These are phyloP conservation scores for Ambrosia trifida DNA, from an alignment of 129 eudicot genomes.

Conservation along the genomic window DNA sequence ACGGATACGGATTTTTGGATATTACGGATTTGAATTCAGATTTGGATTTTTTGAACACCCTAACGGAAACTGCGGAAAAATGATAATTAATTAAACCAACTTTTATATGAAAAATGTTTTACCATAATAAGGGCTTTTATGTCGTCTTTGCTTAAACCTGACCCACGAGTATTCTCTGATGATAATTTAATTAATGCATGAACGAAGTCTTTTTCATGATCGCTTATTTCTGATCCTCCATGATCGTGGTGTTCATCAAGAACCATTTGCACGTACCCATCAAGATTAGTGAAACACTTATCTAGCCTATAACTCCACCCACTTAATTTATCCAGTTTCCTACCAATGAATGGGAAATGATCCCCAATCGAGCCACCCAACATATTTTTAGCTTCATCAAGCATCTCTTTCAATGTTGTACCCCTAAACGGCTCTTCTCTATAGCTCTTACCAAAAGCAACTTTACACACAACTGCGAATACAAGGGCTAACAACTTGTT, in stretches of 20 bases:
- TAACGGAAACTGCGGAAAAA: no score
- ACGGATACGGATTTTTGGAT: no score
- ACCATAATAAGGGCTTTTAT: constrained; percentile 31
- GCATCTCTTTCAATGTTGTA: constrained; percentile 13
- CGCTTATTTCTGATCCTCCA: neutral
- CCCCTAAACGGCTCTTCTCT: neutral
- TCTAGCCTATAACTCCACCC: constrained; percentile 20
- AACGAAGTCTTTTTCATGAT: constrained; percentile 22
- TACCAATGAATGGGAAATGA: constrained; percentile 20
- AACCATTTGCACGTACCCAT: constrained; percentile 24
- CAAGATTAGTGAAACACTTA: constrained; percentile 20
- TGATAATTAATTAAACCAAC: neutral
- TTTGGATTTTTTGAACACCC: no score
- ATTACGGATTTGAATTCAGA: no score
- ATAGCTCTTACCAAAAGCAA: constrained; percentile 19
- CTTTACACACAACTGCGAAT: neutral
- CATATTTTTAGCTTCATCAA: neutral
- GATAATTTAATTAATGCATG: constrained; percentile 15
- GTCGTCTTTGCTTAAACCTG: constrained; percentile 9
- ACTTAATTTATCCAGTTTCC: neutral
- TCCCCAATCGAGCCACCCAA: constrained; percentile 17
- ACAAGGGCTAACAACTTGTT: neutral
- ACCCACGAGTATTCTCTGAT: neutral
- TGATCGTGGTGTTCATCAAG: constrained; percentile 15
- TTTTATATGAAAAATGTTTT: neutral